phyloP scores from a whole-genome alignment of 306 rosid species.

The Lathyrus oleraceus region DNA sequence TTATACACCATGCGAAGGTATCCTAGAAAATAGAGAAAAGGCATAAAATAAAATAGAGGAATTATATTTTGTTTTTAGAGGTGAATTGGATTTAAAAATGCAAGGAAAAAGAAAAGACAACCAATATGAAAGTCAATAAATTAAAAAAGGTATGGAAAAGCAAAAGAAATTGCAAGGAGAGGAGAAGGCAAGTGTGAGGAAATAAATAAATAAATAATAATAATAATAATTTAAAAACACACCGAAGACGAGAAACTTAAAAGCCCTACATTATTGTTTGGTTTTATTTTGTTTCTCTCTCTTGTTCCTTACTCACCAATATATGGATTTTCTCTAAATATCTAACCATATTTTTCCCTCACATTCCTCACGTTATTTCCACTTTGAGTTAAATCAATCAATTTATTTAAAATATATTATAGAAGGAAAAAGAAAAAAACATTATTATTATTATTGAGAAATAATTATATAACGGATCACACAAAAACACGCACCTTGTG shows the following conservation, averaged over 20 bases:
- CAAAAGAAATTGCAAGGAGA: background rate
- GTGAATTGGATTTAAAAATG: background rate
- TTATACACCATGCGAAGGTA: too few relatives aligned
- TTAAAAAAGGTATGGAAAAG: background rate
- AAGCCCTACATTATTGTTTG: background rate
- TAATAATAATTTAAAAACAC: background rate
- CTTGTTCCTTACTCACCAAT: too few relatives aligned
- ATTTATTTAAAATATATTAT: background rate
- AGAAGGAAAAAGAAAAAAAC: background rate
- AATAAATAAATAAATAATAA: background rate
- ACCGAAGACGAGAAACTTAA: background rate
- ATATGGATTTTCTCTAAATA: background rate
- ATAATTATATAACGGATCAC: slow-evolving; percentile 17
- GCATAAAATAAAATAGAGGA: too few relatives aligned
- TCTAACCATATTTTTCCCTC: background rate
- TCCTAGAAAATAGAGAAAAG: too few relatives aligned
- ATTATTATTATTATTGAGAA: background rate
- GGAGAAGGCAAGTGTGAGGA: slow-evolving; percentile 4
- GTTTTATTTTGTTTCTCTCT: background rate
- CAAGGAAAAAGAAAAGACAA: background rate
- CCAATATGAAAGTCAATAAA: slow-evolving; percentile 2
- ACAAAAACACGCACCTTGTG: slow-evolving; percentile 17
- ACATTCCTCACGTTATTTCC: slow-evolving; percentile 20
- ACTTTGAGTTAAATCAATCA: background rate
- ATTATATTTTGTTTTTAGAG: too few relatives aligned